phyloP scores from a whole-genome alignment of 352 stramenopile species.

The Blastocystis sp. region DNA sequence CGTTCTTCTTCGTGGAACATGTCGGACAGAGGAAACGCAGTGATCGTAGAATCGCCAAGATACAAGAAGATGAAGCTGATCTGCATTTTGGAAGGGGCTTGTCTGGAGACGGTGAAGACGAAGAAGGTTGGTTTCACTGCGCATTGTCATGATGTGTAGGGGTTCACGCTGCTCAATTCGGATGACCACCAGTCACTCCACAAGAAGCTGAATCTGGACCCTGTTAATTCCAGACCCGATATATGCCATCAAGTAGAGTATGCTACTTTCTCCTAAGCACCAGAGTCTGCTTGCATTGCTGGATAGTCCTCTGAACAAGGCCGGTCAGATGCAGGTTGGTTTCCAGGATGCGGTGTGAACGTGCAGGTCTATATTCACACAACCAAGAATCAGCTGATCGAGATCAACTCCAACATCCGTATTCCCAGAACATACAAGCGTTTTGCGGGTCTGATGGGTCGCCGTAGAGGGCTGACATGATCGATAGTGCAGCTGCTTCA shows the following conservation, averaged over 20 bases:
- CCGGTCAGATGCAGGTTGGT: slow-evolving; percentile 87
- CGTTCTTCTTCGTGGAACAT: neutral
- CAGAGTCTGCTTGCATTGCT: slow-evolving; percentile 94
- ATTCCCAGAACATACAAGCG: slow-evolving; percentile 98
- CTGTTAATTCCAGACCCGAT: slow-evolving; percentile 92
- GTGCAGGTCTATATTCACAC: slow-evolving; percentile 89
- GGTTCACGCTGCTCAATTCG: slow-evolving; percentile 98
- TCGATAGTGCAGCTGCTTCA: slow-evolving; percentile 95
- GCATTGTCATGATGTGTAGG: slow-evolving; percentile 71
- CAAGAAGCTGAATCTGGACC: slow-evolving; percentile 91
- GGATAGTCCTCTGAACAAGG: slow-evolving; percentile 98
- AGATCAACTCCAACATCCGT: slow-evolving; percentile 94
- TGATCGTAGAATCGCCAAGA: slow-evolving; percentile 48
- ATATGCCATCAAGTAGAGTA: slow-evolving; percentile 88
- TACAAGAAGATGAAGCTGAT: slow-evolving; percentile 81
- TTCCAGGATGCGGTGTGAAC: neutral
- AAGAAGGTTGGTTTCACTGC: slow-evolving; percentile 78
- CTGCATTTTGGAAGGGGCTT: slow-evolving; percentile 93
- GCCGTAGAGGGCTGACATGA: slow-evolving; percentile 78
- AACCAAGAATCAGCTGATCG: slow-evolving; percentile 92
- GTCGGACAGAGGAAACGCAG: slow-evolving; percentile 62
- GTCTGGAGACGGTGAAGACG: slow-evolving; percentile 98
- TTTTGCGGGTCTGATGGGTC: slow-evolving; percentile 90
- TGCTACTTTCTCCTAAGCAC: neutral
- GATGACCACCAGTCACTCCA: slow-evolving; percentile 94